Percentiles rank a stretch among this genome's conserved stretches.
Conservation (phyloP, 1,284 basidiomycete species). For the Ganoderma lingzhi region DNA sequence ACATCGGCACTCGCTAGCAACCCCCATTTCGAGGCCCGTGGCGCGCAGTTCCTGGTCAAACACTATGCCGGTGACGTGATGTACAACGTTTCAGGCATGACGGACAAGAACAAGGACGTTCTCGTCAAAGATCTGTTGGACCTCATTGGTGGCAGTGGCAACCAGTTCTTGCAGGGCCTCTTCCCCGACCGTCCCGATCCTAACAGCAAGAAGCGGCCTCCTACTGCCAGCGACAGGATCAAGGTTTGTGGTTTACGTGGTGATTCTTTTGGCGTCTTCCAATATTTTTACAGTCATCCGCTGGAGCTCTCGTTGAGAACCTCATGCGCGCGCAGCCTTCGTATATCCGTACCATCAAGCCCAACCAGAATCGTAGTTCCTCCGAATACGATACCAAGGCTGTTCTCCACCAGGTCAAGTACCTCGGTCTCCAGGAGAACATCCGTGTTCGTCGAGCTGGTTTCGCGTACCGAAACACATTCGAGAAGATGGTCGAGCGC, state of each 20-base stretch:
- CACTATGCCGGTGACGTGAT: slow-evolving; percentile 99
- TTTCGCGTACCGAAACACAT: slow-evolving; percentile 97
- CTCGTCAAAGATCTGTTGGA: slow-evolving; percentile 96
- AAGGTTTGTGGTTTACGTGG: slow-evolving; percentile 61
- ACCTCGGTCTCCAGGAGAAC: slow-evolving; percentile 98
- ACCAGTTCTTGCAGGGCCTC: slow-evolving; percentile 86
- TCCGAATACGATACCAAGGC: slow-evolving; percentile 95
- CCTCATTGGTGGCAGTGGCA: slow-evolving; percentile 82
- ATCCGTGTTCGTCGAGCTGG: slow-evolving; percentile 97
- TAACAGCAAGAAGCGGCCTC: slow-evolving; percentile 97
- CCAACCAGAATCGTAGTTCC: slow-evolving; percentile 95
- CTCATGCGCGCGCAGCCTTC: slow-evolving; percentile 96
- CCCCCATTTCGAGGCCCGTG: slow-evolving; percentile 93
- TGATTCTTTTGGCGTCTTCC: not conserved
- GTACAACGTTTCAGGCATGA: slow-evolving; percentile 98
- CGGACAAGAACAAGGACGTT: slow-evolving; percentile 99
- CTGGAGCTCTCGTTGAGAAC: slow-evolving; percentile 95
- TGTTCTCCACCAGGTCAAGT: slow-evolving; percentile 98
- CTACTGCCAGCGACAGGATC: slow-evolving; percentile 98
- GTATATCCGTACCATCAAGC: slow-evolving; percentile 99
- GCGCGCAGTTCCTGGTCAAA: slow-evolving; percentile 88
- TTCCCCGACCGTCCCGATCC: slow-evolving; percentile 98
- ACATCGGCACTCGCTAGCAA: slow-evolving; percentile 84
- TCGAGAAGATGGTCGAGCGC: slow-evolving; percentile 98
- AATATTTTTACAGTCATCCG: slow-evolving; percentile 71